Percentiles rank a stretch among this genome's conserved stretches.
Evolutionary conservation across 1,284 basidiomycete species (phyloP).

Genomic region (Sanghuangporus sanghuang): DNA sequence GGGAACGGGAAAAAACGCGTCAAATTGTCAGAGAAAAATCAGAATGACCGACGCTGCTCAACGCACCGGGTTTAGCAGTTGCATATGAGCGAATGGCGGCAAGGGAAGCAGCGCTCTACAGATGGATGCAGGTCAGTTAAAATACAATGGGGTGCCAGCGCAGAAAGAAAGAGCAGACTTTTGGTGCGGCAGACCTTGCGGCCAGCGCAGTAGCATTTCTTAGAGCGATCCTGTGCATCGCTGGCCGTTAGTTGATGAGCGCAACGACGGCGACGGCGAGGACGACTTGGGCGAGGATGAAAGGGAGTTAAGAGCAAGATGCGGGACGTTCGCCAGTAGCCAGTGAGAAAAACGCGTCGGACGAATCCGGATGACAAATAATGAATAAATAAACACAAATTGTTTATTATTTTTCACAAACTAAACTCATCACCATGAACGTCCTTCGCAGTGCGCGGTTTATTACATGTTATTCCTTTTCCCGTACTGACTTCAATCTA

Average conservation of each 20-base stretch:
- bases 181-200: constrained; percentile 44
- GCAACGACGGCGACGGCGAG: constrained; percentile 14
- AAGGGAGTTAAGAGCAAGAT: constrained; percentile 27
- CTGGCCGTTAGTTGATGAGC: constrained; percentile 27
- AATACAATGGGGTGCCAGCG: constrained; percentile 10
- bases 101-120: constrained; percentile 32
- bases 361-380: neutral
- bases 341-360: constrained; percentile 8
- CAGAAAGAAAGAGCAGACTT: constrained; percentile 38
- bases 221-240: constrained; percentile 87
- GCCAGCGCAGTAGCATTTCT: constrained; percentile 74
- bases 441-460: constrained; percentile 2
- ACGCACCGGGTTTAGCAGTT: constrained; percentile 94
- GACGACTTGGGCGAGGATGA: constrained; percentile 33
- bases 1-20: constrained; percentile 2
- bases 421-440: neutral
- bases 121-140: constrained; percentile 8
- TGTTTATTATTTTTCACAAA: constrained; percentile 25
- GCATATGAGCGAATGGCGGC: constrained; percentile 80
- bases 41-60: neutral
- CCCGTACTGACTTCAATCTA: neutral
- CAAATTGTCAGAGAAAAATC: constrained; percentile 7
- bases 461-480: neutral
- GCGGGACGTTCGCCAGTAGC: neutral
- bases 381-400: neutral